Conservation (phyloP, 495 filamentous ascomycete species). For the Podospora pseudocomata region DNA sequence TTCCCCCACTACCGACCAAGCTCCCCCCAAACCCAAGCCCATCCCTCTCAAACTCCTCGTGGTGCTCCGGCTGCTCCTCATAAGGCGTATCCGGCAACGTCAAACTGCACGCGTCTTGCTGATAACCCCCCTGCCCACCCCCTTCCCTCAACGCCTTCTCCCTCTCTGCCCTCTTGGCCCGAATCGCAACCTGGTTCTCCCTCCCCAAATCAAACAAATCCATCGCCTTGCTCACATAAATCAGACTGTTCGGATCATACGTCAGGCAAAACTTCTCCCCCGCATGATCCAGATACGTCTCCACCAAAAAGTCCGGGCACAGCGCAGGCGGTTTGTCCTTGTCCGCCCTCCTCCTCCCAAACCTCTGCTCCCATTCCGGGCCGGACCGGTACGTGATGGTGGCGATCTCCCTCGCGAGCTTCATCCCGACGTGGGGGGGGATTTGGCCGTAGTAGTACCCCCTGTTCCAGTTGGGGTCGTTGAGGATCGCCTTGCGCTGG, state of each 20-base stretch:
- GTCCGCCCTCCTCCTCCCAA: conserved; percentile 85
- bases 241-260: conserved; percentile 92
- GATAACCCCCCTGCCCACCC: conserved; percentile 13
- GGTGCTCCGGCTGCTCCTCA: conserved; percentile 56
- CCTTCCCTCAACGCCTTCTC: conserved; percentile 29
- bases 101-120: conserved; percentile 65
- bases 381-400: conserved; percentile 96
- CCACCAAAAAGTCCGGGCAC: conserved; percentile 95
- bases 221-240: conserved; percentile 99
- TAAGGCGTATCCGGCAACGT: conserved; percentile 83
- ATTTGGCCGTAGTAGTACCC: conserved; percentile 90
- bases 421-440: conserved; percentile 94
- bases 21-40: background rate
- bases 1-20: background rate
- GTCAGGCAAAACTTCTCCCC: conserved; percentile 99
- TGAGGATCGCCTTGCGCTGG: conserved; percentile 96
- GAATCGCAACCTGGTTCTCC: conserved; percentile 52
- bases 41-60: conserved; percentile 19
- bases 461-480: conserved; percentile 96
- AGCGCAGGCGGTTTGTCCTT: conserved; percentile 80
- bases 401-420: conserved; percentile 94
- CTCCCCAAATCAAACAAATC: conserved; percentile 91
- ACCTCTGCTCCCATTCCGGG: conserved; percentile 95
- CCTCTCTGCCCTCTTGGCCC: conserved; percentile 38
- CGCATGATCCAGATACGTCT: conserved; percentile 97